These are phyloP conservation scores for Eragrostis tef DNA, from an alignment of 202 grass and related monocot species.

Conservation along the genomic window DNA sequence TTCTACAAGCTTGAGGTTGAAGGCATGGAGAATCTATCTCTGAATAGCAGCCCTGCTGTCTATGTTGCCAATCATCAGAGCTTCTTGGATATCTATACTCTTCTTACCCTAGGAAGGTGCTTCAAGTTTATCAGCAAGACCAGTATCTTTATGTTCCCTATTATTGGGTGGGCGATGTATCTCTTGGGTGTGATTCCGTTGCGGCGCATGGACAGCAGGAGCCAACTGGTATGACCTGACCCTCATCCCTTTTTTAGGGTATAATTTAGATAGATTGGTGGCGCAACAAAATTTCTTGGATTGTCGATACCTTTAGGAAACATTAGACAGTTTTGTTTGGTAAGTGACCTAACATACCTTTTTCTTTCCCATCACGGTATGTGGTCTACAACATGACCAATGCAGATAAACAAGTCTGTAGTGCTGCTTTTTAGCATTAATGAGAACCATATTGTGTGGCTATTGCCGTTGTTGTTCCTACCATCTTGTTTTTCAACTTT, in stretches of 20 bases:
- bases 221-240: slow-evolving; percentile 75
- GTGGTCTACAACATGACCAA: neutral
- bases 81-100: slow-evolving; percentile 94
- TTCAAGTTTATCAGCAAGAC: slow-evolving; percentile 99
- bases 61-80: slow-evolving; percentile 98
- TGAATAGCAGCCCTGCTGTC: slow-evolving; percentile 63
- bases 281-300: slow-evolving; percentile 12
- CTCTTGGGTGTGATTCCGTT: slow-evolving; percentile 91
- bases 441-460: slow-evolving; percentile 4
- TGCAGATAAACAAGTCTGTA: slow-evolving; percentile 19
- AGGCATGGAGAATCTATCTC: slow-evolving; percentile 82
- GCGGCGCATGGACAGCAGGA: slow-evolving; percentile 81
- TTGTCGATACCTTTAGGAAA: slow-evolving; percentile 5
- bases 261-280: neutral
- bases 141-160: slow-evolving; percentile 91
- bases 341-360: neutral
- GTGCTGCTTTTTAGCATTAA: neutral
- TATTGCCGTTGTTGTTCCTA: neutral
- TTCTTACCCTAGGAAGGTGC: slow-evolving; percentile 78
- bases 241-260: slow-evolving; percentile 10
- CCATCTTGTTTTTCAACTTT: slow-evolving; percentile 27
- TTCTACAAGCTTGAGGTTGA: slow-evolving; percentile 93
- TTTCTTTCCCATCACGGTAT: neutral
- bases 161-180: slow-evolving; percentile 98
- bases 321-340: neutral